Percentiles rank a stretch among this genome's conserved stretches.
Conservation (phyloP, 2,329 filamentous ascomycete genomes). For the Aspergillus versicolor region DNA sequence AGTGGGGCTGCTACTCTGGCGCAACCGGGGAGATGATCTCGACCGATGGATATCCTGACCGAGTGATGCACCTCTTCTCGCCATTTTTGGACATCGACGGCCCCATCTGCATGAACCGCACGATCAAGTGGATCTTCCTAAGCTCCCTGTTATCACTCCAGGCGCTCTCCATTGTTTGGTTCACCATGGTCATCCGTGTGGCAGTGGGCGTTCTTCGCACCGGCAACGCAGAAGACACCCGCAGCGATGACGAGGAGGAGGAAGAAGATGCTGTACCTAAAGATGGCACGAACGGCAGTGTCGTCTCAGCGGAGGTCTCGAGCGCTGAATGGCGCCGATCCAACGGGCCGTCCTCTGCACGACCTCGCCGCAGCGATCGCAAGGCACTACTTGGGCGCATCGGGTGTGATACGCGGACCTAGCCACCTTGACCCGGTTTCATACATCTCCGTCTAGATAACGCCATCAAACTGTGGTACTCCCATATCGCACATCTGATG, state of each 20-base stretch:
- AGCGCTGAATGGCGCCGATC: slow-evolving; percentile 35
- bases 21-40: slow-evolving; percentile 33
- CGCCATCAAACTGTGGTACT: not conserved
- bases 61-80: slow-evolving; percentile 65
- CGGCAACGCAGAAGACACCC: slow-evolving; percentile 79
- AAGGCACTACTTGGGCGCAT: slow-evolving; percentile 81
- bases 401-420: slow-evolving; percentile 71
- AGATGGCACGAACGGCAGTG: slow-evolving; percentile 23
- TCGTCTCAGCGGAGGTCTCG: slow-evolving; percentile 25
- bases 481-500: slow-evolving; percentile 6
- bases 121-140: slow-evolving; percentile 75
- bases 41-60: slow-evolving; percentile 38
- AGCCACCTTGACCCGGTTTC: slow-evolving; percentile 2
- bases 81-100: slow-evolving; percentile 72
- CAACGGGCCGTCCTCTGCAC: slow-evolving; percentile 34
- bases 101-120: slow-evolving; percentile 74
- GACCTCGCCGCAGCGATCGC: slow-evolving; percentile 40
- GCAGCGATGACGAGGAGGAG: slow-evolving; percentile 82
- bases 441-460: not conserved
- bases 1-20: slow-evolving; percentile 70
- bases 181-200: slow-evolving; percentile 81
- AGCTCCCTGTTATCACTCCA: slow-evolving; percentile 75
- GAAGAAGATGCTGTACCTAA: slow-evolving; percentile 30
- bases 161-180: slow-evolving; percentile 80
- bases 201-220: slow-evolving; percentile 71